Conservation (phyloP, 345 rosid species). For the Lagerstroemia speciosa region DNA sequence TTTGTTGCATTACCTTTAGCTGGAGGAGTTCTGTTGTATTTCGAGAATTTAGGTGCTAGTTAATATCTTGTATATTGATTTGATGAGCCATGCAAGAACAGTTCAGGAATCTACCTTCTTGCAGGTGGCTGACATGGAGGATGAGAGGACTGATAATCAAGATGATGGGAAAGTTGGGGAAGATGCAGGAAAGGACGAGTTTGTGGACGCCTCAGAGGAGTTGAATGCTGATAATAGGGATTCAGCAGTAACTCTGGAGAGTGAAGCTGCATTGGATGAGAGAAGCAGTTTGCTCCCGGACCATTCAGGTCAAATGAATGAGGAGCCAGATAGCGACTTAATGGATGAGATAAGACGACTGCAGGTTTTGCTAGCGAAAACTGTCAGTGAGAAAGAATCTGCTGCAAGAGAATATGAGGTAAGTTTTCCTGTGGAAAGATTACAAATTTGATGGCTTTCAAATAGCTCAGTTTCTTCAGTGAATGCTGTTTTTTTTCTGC, state of each 20-base stretch:
- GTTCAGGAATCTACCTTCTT: neutral
- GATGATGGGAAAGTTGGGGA: constrained; percentile 11
- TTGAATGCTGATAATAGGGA: constrained; percentile 43
- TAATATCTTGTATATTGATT: neutral
- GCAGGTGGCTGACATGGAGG: constrained; percentile 13
- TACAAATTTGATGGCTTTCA: constrained; percentile 2
- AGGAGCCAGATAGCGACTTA: constrained; percentile 5
- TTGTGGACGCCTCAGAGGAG: constrained; percentile 81
- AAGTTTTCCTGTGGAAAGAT: constrained; percentile 6
- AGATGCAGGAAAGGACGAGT: constrained; percentile 66
- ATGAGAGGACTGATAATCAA: neutral
- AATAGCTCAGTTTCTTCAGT: neutral
- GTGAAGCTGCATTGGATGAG: constrained; percentile 10
- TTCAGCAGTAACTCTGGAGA: constrained; percentile 14
- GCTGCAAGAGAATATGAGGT: constrained; percentile 31
- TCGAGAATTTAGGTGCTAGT: neutral
- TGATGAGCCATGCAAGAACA: neutral
- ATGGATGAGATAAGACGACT: constrained; percentile 20
- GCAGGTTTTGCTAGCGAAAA: constrained; percentile 20
- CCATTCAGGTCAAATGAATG: constrained; percentile 9
- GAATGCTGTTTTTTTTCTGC: constrained; percentile 16
- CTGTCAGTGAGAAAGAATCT: constrained; percentile 27
- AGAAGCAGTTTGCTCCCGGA: neutral
- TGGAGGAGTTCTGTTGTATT: neutral
- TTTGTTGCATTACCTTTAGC: neutral